phyloP scores from a whole-genome alignment of 2,329 filamentous ascomycete genomes.

The Thielaviopsis populi region DNA sequence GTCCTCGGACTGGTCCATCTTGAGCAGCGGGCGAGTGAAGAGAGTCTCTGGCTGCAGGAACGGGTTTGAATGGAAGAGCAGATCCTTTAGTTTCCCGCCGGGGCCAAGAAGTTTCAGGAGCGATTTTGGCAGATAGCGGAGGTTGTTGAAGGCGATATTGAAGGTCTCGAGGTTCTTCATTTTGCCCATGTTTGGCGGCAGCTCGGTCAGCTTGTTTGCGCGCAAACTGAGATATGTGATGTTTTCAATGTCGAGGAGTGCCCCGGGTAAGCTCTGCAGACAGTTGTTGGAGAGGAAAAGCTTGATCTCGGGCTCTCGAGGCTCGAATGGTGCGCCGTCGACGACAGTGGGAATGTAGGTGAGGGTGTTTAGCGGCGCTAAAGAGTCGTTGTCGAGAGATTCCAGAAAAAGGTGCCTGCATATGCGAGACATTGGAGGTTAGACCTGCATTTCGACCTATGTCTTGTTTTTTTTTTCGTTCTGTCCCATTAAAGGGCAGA shows the following conservation, averaged over 20 bases:
- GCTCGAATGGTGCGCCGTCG: conserved; percentile 43
- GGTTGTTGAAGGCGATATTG: conserved; percentile 49
- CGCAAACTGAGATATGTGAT: conserved; percentile 52
- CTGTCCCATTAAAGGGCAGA: background rate
- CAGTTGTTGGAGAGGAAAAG: conserved; percentile 47
- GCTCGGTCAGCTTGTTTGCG: conserved; percentile 43
- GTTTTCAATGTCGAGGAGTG: conserved; percentile 45
- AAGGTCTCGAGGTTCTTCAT: conserved; percentile 45
- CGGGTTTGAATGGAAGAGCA: conserved; percentile 49
- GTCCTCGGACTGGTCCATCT: conserved; percentile 9
- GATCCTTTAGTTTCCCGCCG: conserved; percentile 31
- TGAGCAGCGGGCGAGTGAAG: conserved; percentile 14
- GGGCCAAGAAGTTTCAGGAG: conserved; percentile 40
- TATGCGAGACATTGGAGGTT: conserved; percentile 6
- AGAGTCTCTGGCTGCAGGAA: conserved; percentile 32
- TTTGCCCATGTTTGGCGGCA: conserved; percentile 44
- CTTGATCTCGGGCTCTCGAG: conserved; percentile 42
- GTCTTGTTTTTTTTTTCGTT: background rate
- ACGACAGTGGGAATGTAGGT: conserved; percentile 38
- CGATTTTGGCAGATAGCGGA: conserved; percentile 47
- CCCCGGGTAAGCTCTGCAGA: conserved; percentile 40
- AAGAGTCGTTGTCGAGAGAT: conserved; percentile 38
- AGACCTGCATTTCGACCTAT: conserved; percentile 4
- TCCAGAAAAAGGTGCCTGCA: conserved; percentile 33
- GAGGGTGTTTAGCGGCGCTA: conserved; percentile 42